Base-by-base conservation (phyloP, 1,284 basidiomycete species). In the Pseudozyma sp. region DNA sequence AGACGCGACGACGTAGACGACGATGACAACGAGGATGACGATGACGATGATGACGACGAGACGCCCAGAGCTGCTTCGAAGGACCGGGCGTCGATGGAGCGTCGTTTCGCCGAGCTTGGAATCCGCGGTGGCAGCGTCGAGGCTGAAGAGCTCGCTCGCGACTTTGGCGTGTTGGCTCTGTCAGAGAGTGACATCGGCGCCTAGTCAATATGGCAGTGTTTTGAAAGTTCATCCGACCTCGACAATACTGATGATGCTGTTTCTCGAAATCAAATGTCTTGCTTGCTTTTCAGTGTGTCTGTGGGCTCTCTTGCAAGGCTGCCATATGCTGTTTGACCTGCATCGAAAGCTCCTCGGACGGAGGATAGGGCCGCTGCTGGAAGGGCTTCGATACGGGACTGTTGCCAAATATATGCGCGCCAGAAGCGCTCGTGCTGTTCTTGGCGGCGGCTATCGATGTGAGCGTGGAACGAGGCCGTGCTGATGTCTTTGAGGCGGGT, bases 281-380 rank as follows among this genome's bases (percentile, higher is more conserved):
- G 34, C 40, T 13, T 43, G 17, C 5, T 13, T 17, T 45, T 47
- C 49, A 69, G 35, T 49, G 51, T 19, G 67, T 59, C 42, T 56
- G 67, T 53, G 67, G 56, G 35, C 56, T 60, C 10, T 64, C 52
- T 40, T 69, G 67, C 53, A 69, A 46, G 39, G 61, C 56, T 47
- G 67, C 67, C 61, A 69, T 69, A 4, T 64, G 67, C 35, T 64
- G 52, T 39, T 64, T 69, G 61, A 69, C 61, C 40, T 64, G 67
- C 43, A 52, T 30, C 11, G 61, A 64, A 29, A 69, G 67, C 45
- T 69, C 67, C 7, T 69, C 56, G 3, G 61, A 30, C 0, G 67
- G 54, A 17, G 49, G 48, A 24, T 40, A 30, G 5, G 61, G 56
- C 5, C 61, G 49, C 40, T 56, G 67, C 7, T 19, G 40, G 55